phyloP scores from a whole-genome alignment of 2,329 filamentous ascomycete genomes.

The Fusarium chaquense region DNA sequence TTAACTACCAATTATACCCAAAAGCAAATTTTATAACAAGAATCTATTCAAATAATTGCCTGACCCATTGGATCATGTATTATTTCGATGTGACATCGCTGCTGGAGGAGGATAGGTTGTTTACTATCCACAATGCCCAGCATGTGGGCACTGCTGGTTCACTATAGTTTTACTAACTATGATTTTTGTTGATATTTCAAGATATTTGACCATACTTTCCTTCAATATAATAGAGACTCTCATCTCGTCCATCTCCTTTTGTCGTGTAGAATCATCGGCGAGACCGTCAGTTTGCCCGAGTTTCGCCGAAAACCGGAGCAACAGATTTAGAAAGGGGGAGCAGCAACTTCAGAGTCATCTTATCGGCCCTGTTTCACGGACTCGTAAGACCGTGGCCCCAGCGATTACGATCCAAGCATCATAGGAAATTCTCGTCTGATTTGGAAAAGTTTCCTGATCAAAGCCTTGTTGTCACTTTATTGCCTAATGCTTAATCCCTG shows the following conservation, averaged over 20 bases:
- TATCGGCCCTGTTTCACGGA: slow-evolving; percentile 35
- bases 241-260: background rate
- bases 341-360: background rate
- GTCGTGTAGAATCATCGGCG: background rate
- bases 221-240: too few relatives aligned
- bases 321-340: slow-evolving; percentile 19
- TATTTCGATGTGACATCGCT: too few relatives aligned
- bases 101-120: fast-evolving
- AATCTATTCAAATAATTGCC: too few relatives aligned
- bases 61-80: too few relatives aligned
- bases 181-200: too few relatives aligned
- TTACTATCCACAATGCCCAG: too few relatives aligned
- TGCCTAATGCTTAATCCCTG: slow-evolving; percentile 5
- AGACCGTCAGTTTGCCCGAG: background rate
- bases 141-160: too few relatives aligned
- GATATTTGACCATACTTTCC: too few relatives aligned
- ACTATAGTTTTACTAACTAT: too few relatives aligned
- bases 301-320: slow-evolving; percentile 23
- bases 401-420: slow-evolving; percentile 18
- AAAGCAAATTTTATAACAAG: too few relatives aligned
- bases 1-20: too few relatives aligned
- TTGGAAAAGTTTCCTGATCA: background rate
- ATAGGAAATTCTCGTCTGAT: slow-evolving; percentile 15
- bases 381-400: slow-evolving; percentile 24
- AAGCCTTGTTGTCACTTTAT: background rate